Base-by-base conservation (phyloP, 495 filamentous ascomycete species). In the Trichodelitschia bisporula region DNA sequence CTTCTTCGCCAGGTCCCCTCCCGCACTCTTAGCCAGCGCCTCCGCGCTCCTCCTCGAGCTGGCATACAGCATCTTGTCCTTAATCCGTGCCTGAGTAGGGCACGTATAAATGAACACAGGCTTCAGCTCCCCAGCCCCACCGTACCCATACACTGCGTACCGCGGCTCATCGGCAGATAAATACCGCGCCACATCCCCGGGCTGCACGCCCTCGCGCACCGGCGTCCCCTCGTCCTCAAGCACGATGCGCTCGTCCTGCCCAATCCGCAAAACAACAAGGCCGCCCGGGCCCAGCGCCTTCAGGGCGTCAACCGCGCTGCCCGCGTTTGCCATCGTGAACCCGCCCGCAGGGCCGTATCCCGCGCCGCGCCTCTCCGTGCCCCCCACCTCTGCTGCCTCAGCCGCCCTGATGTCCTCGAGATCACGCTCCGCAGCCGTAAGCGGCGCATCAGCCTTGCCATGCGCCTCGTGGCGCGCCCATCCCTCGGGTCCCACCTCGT, bases 61-160 rank as follows among this genome's bases (percentile, higher is more conserved):
- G 18, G 89, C 79, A 48, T 93, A 91, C 39, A 95, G 54, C 86
- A 97, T 97, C 30, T 80, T 68, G 47, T 80, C 78, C 52, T 80
- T 91, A 55, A 95, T 77, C 40, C 74, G 77, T 0, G 69, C 66
- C 3, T 53, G 65, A 2, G 62, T 58, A 3, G 86, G 86, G 43
- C 84, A 93, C 4, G 82, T 92, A 51, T 92, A 95, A 43, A 95
- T 71, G 57, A 95, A 97, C 18, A 93, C 59, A 19, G n/a, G n/a
- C n/a, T n/a, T n/a, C n/a, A n/a, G n/a, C n/a, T n/a, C n/a, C n/a
- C n/a, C n/a, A n/a, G n/a, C n/a, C n/a, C n/a, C n/a, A n/a, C n/a
- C n/a, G n/a, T n/a, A n/a, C n/a, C n/a, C n/a, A n/a, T n/a, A n/a
- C n/a, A n/a, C n/a, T n/a, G n/a, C n/a, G n/a, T n/a, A n/a, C n/a